A percentile compares a stretch with the other conserved stretches of the same genome.
Evolutionary conservation across 805 yeast species (phyloP).

Genomic region (Teunomyces barrocoloradensis): DNA sequence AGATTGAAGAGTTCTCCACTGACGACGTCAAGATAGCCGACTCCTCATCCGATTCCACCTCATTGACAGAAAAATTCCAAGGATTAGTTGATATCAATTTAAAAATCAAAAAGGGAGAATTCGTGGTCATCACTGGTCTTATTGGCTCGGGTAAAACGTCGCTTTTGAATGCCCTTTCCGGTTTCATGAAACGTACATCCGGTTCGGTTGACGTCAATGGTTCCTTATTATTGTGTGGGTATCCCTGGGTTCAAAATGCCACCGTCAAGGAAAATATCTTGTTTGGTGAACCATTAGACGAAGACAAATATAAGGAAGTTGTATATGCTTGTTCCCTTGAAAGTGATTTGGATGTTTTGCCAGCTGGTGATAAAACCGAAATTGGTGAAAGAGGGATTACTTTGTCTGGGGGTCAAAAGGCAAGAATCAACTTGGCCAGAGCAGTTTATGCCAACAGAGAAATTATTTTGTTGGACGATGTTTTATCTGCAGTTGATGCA

Average conservation of each 20-base stretch:
- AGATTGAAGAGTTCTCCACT: constrained; percentile 3
- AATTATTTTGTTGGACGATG: constrained; percentile 72
- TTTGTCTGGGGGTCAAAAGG: constrained; percentile 87
- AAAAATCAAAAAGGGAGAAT: constrained; percentile 58
- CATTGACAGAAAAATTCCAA: constrained; percentile 22
- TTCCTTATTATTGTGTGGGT: constrained; percentile 51
- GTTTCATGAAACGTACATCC: constrained; percentile 56
- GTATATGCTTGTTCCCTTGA: constrained; percentile 64
- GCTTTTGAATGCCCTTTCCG: constrained; percentile 65
- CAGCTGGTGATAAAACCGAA: constrained; percentile 75
- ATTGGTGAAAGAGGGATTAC: constrained; percentile 87
- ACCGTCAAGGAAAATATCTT: constrained; percentile 72
- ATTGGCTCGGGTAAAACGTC: constrained; percentile 85
- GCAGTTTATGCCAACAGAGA: constrained; percentile 71
- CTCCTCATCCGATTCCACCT: constrained; percentile 5
- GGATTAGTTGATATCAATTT: constrained; percentile 54
- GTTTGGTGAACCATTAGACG: constrained; percentile 60
- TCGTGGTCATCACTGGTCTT: constrained; percentile 72
- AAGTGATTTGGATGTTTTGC: constrained; percentile 62
- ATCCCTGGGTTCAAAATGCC: constrained; percentile 83
- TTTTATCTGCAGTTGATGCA: constrained; percentile 82
- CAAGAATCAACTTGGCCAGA: constrained; percentile 75
- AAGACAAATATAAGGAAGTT: constrained; percentile 50
- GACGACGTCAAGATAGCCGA: constrained; percentile 6
- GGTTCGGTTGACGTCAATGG: constrained; percentile 60